phyloP scores from a whole-genome alignment of 495 filamentous ascomycete genomes.

The Podospora fimiseda region DNA sequence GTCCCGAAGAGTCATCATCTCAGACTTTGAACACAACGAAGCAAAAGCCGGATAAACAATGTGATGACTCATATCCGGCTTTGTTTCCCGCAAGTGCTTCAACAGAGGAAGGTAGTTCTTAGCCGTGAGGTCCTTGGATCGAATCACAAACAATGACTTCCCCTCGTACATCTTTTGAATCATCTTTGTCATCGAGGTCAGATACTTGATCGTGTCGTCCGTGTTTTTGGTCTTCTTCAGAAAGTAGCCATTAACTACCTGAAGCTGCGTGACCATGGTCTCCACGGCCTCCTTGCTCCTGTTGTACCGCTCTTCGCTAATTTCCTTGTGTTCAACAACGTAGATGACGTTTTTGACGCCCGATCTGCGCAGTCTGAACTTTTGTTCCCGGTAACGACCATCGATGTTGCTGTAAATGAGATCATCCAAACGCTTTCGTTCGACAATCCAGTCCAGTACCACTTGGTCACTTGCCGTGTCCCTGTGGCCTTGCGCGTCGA shows the following conservation, averaged over 20 bases:
- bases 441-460: slow-evolving; percentile 74
- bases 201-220: slow-evolving; percentile 75
- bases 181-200: slow-evolving; percentile 66
- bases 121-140: slow-evolving; percentile 57
- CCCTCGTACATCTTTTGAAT: slow-evolving; percentile 60
- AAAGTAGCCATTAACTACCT: slow-evolving; percentile 78
- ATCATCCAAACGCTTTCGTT: slow-evolving; percentile 79
- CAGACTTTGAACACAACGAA: slow-evolving; percentile 66
- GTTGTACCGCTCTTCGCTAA: slow-evolving; percentile 41
- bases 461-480: slow-evolving; percentile 76
- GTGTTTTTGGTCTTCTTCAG: slow-evolving; percentile 69
- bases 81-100: slow-evolving; percentile 44
- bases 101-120: slow-evolving; percentile 64
- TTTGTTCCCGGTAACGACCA: slow-evolving; percentile 79
- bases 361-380: slow-evolving; percentile 66
- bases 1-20: slow-evolving; percentile 65
- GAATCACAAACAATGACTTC: slow-evolving; percentile 52
- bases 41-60: slow-evolving; percentile 70
- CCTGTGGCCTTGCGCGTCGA: too few relatives aligned
- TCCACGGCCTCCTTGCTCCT: slow-evolving; percentile 61
- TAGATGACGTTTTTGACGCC: slow-evolving; percentile 74
- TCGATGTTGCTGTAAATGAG: slow-evolving; percentile 75
- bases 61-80: slow-evolving; percentile 49
- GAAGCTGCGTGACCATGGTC: slow-evolving; percentile 70
- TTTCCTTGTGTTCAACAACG: slow-evolving; percentile 65